A percentile compares a stretch with the other conserved stretches of the same genome.
These are phyloP conservation scores for Epichloe baconii DNA, from an alignment of 2,329 filamentous ascomycete species.

Conservation along the genomic window DNA sequence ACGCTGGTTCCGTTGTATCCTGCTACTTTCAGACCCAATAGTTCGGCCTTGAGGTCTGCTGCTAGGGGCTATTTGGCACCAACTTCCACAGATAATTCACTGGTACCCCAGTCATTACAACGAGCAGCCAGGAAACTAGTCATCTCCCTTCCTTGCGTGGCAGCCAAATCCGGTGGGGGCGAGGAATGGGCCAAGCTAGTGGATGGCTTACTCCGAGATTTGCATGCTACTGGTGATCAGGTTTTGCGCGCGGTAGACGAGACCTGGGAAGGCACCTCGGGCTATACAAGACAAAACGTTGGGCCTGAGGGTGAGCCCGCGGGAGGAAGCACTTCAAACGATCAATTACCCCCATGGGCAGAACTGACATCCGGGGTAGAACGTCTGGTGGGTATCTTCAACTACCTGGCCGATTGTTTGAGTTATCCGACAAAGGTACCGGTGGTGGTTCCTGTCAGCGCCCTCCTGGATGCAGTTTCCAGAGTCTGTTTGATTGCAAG, in stretches of 20 bases:
- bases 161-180: slow-evolving; percentile 62
- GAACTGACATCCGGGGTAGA: slow-evolving; percentile 64
- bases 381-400: slow-evolving; percentile 52
- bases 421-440: slow-evolving; percentile 48
- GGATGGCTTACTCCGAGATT: slow-evolving; percentile 44
- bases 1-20: slow-evolving; percentile 68
- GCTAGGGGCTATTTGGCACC: slow-evolving; percentile 50
- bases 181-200: slow-evolving; percentile 69
- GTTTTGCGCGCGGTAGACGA: slow-evolving; percentile 70
- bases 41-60: slow-evolving; percentile 51
- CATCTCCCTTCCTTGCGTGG: slow-evolving; percentile 64
- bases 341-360: slow-evolving; percentile 54
- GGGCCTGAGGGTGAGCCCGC: slow-evolving; percentile 32
- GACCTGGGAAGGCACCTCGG: slow-evolving; percentile 60
- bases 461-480: slow-evolving; percentile 54
- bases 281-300: slow-evolving; percentile 29
- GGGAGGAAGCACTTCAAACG: slow-evolving; percentile 31
- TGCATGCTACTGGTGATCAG: slow-evolving; percentile 61
- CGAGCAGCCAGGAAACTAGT: slow-evolving; percentile 50
- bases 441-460: slow-evolving; percentile 54
- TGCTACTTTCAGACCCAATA: slow-evolving; percentile 68
- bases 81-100: slow-evolving; percentile 37
- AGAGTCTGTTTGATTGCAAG: slow-evolving; percentile 55
- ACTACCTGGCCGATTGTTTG: slow-evolving; percentile 51
- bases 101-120: slow-evolving; percentile 39